Evolutionary conservation across 306 rosid genomes (phyloP).

Genomic region (Gillenia trifoliata): DNA sequence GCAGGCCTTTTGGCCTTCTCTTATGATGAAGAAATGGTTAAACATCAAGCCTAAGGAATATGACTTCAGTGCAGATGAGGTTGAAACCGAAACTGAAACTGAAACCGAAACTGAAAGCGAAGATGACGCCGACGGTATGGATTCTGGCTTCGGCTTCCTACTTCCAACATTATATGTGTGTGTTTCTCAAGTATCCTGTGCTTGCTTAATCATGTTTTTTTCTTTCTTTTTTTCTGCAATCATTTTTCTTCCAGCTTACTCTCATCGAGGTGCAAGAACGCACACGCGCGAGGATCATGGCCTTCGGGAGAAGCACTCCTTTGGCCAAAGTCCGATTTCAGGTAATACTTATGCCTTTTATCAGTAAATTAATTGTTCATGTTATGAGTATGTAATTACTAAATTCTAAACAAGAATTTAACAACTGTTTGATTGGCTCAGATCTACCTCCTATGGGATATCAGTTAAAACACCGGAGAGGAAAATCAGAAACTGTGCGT

Average conservation of each 20-base stretch:
- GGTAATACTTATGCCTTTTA: slow-evolving; percentile 42
- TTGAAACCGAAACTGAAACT: slow-evolving; percentile 67
- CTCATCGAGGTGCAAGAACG: slow-evolving; percentile 41
- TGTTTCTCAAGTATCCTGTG: background rate
- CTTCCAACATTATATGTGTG: background rate
- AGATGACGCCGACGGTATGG: slow-evolving; percentile 88
- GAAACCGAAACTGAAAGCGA: slow-evolving; percentile 67
- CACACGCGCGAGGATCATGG: slow-evolving; percentile 31
- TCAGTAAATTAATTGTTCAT: slow-evolving; percentile 15
- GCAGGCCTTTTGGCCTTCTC: slow-evolving; percentile 96
- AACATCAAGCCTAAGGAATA: slow-evolving; percentile 81
- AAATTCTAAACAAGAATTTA: background rate
- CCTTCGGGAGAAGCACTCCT: slow-evolving; percentile 41
- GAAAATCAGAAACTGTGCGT: slow-evolving; percentile 93
- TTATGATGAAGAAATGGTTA: slow-evolving; percentile 96
- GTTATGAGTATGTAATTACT: background rate
- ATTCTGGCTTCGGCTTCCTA: background rate
- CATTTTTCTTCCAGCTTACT: slow-evolving; percentile 49
- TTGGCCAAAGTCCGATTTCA: slow-evolving; percentile 43
- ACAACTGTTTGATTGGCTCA: slow-evolving; percentile 24
- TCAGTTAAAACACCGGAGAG: slow-evolving; percentile 63
- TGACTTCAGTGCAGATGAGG: slow-evolving; percentile 96
- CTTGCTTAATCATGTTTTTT: slow-evolving; percentile 11
- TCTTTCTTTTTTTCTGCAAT: no score
- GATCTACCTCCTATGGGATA: slow-evolving; percentile 43